Percentiles rank a stretch among this genome's conserved stretches.
These are phyloP conservation scores for Aspergillus pseudoviridinutans DNA, from an alignment of 2,329 filamentous ascomycete genomes.

Conservation along the genomic window DNA sequence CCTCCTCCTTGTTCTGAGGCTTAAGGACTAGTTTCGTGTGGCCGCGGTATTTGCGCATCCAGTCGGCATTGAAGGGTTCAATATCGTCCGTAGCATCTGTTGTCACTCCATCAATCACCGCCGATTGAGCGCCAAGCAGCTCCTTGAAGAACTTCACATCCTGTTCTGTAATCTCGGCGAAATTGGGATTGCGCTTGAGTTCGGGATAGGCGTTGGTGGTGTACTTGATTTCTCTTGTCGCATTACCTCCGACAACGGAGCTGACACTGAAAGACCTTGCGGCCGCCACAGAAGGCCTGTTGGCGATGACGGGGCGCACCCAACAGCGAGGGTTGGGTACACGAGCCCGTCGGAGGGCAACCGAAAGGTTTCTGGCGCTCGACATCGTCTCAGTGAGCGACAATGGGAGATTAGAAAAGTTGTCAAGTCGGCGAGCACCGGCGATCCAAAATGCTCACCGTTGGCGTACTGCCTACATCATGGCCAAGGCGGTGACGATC, in stretches of 20 bases:
- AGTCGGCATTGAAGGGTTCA: conserved; percentile 91
- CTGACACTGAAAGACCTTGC: conserved; percentile 29
- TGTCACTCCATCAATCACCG: conserved; percentile 79
- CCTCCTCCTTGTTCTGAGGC: conserved; percentile 77
- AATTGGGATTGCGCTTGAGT: conserved; percentile 74
- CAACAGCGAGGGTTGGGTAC: conserved; percentile 25
- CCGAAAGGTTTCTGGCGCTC: conserved; percentile 26
- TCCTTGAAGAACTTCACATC: conserved; percentile 80
- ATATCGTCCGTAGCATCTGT: conserved; percentile 73
- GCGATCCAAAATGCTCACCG: conserved; percentile 10
- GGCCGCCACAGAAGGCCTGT: conserved; percentile 14
- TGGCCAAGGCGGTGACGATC: not conserved
- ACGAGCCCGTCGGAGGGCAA: conserved; percentile 30
- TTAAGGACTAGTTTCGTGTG: conserved; percentile 84
- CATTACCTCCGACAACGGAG: conserved; percentile 21
- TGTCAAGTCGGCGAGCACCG: not conserved
- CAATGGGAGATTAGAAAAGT: conserved; percentile 1
- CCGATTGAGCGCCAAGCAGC: conserved; percentile 73
- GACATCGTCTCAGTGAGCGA: conserved; percentile 23
- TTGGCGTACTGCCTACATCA: not conserved
- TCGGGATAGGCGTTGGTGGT: conserved; percentile 79
- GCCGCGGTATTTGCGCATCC: conserved; percentile 98
- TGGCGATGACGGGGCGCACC: conserved; percentile 20
- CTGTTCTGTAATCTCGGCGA: conserved; percentile 63
- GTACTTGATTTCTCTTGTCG: conserved; percentile 56